These are phyloP conservation scores for Hymenoscyphus occultus DNA, from an alignment of 2,329 filamentous ascomycete genomes.

Conservation along the genomic window DNA sequence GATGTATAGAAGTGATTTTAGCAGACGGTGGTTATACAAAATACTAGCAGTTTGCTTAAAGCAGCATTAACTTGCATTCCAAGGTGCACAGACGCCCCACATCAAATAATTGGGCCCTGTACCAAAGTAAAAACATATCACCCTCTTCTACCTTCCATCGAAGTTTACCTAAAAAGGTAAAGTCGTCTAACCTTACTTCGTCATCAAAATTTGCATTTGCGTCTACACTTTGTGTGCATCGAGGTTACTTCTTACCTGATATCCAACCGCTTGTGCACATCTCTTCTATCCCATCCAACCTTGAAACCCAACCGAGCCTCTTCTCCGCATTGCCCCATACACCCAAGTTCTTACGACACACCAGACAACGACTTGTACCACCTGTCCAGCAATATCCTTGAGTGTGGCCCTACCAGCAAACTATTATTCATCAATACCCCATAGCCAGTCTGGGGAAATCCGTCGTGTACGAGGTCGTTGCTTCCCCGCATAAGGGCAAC, in stretches of 20 bases:
- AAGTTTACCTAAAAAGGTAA: not conserved
- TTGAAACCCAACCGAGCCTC: conserved; percentile 4
- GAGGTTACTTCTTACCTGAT: too few species aligned
- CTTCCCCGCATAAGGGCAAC: conserved; percentile 17
- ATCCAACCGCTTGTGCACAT: not conserved
- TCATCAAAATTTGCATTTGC: too few species aligned
- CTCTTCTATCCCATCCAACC: not conserved
- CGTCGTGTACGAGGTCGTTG: conserved; percentile 6
- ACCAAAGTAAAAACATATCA: not conserved
- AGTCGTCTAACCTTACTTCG: not conserved
- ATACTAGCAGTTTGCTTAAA: too few species aligned
- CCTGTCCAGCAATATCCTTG: conserved; percentile 4
- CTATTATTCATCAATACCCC: conserved; percentile 11
- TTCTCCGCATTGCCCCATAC: conserved; percentile 4
- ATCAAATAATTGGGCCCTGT: too few species aligned
- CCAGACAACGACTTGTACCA: too few species aligned
- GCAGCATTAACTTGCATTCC: too few species aligned
- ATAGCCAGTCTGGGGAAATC: conserved; percentile 11
- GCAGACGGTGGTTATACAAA: too few species aligned
- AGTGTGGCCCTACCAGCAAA: not conserved
- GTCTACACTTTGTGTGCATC: not conserved
- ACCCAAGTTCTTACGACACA: conserved; percentile 12
- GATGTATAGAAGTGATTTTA: too few species aligned
- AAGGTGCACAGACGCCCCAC: too few species aligned
- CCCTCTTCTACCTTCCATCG: not conserved